Conservation (phyloP, 2,329 filamentous ascomycete species). For the Sphaerostilbella broomeana region DNA sequence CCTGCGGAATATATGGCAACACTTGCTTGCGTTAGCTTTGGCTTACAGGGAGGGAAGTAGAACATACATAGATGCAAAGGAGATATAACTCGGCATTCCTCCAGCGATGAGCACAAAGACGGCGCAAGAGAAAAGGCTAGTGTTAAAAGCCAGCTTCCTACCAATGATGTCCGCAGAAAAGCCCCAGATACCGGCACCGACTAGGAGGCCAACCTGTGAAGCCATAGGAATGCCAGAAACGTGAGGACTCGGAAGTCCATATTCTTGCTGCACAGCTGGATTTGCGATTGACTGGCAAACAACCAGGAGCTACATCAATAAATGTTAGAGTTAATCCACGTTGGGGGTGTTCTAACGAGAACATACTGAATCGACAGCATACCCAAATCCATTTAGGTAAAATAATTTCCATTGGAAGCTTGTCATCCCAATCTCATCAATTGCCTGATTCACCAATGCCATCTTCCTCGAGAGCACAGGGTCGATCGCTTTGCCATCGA, state of each 20-base stretch:
- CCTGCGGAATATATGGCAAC: constrained; percentile 14
- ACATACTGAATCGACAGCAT: constrained; percentile 10
- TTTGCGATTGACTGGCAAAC: constrained; percentile 11
- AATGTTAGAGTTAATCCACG: not conserved
- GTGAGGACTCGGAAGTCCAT: constrained; percentile 8
- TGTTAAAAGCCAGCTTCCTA: constrained; percentile 13
- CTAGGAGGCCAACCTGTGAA: constrained; percentile 11
- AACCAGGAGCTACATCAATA: constrained; percentile 3
- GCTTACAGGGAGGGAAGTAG: not conserved
- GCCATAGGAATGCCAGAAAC: constrained; percentile 12
- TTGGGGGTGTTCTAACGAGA: too few relatives aligned
- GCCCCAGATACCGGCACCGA: constrained; percentile 14
- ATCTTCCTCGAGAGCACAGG: constrained; percentile 12
- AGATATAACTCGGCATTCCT: constrained; percentile 12
- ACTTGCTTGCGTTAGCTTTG: not conserved
- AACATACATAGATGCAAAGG: constrained; percentile 11
- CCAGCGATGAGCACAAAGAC: constrained; percentile 13
- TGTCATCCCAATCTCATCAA: constrained; percentile 14
- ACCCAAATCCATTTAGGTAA: constrained; percentile 11
- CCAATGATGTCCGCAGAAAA: constrained; percentile 15
- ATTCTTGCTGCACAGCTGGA: constrained; percentile 12
- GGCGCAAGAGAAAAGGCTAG: constrained; percentile 11
- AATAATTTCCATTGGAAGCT: constrained; percentile 13
- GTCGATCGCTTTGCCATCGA: constrained; percentile 10
- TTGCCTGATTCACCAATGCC: constrained; percentile 12